Evolutionary conservation across 441 rosid species (phyloP).

Genomic region (Euphorbia schlechtendalii): DNA sequence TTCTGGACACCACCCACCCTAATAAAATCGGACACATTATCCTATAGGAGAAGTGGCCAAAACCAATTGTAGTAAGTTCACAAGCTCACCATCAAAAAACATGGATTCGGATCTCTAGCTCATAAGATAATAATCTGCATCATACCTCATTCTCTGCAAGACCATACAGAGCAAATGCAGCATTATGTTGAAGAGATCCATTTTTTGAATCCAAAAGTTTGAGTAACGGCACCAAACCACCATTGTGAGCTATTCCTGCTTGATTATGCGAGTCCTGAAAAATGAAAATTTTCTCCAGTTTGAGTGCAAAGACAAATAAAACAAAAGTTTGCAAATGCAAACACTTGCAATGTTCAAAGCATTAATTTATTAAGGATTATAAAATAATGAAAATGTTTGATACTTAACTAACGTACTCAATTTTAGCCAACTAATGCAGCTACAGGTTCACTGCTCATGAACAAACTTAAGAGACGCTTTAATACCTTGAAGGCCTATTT

Average conservation of each 20-base stretch:
- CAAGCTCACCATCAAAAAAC: conserved; percentile 5
- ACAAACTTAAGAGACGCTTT: neutral
- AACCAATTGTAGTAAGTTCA: conserved; percentile 14
- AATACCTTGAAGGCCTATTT: neutral
- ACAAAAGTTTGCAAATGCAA: conserved; percentile 4
- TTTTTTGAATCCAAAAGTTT: conserved; percentile 94
- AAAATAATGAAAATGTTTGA: neutral
- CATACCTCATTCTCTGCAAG: conserved; percentile 97
- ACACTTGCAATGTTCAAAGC: neutral
- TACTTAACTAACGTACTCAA: neutral
- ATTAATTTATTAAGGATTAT: neutral
- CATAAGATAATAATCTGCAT: conserved; percentile 5
- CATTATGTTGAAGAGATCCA: conserved; percentile 98
- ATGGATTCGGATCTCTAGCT: conserved; percentile 15
- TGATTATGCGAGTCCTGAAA: conserved; percentile 87
- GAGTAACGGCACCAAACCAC: conserved; percentile 79
- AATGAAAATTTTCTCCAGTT: conserved; percentile 7
- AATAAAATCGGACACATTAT: conserved; percentile 91
- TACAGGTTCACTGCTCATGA: neutral
- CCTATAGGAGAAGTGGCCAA: conserved; percentile 42
- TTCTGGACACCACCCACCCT: conserved; percentile 94
- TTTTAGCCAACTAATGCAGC: conserved; percentile 1
- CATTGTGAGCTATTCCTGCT: conserved; percentile 93
- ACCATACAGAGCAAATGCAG: conserved; percentile 97
- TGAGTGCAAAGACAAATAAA: neutral